Conservation (phyloP, 345 rosid species). For the Populus nigra region DNA sequence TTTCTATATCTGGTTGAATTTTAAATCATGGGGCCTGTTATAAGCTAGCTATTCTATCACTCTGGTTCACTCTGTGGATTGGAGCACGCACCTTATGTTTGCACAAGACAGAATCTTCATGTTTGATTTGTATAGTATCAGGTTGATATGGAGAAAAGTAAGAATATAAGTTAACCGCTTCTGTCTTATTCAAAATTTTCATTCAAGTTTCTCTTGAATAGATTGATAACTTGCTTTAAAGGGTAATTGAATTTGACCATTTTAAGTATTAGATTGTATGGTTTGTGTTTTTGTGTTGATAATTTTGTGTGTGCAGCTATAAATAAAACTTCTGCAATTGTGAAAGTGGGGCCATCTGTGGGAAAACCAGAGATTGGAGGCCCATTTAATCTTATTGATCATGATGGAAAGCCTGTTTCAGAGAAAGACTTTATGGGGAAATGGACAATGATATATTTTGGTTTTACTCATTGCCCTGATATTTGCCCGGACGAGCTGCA, state of each 20-base stretch:
- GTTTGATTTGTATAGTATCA: too few species aligned
- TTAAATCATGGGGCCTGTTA: too few species aligned
- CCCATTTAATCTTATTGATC: slow-evolving; percentile 78
- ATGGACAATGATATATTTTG: slow-evolving; percentile 89
- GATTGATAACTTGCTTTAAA: too few species aligned
- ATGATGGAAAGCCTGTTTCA: slow-evolving; percentile 73
- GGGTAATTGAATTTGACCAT: neutral
- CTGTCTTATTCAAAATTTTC: too few species aligned
- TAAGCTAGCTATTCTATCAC: too few species aligned
- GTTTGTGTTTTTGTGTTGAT: neutral
- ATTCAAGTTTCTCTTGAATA: too few species aligned
- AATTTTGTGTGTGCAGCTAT: slow-evolving; percentile 48
- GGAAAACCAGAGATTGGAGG: slow-evolving; percentile 98
- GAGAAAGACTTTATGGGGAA: slow-evolving; percentile 84
- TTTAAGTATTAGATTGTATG: neutral
- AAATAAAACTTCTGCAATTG: slow-evolving; percentile 63
- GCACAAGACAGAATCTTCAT: too few species aligned
- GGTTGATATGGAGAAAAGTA: too few species aligned
- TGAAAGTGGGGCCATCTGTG: slow-evolving; percentile 88
- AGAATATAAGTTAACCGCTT: too few species aligned
- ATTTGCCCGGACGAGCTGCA: slow-evolving; percentile 93
- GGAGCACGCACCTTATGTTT: too few species aligned
- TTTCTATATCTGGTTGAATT: too few species aligned
- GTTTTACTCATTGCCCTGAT: slow-evolving; percentile 98
- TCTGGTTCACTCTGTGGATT: too few species aligned